A percentile compares a stretch with the other conserved stretches of the same genome.
phyloP scores from a whole-genome alignment of 805 yeast genomes.

The Suhomyces tanzawaensis region DNA sequence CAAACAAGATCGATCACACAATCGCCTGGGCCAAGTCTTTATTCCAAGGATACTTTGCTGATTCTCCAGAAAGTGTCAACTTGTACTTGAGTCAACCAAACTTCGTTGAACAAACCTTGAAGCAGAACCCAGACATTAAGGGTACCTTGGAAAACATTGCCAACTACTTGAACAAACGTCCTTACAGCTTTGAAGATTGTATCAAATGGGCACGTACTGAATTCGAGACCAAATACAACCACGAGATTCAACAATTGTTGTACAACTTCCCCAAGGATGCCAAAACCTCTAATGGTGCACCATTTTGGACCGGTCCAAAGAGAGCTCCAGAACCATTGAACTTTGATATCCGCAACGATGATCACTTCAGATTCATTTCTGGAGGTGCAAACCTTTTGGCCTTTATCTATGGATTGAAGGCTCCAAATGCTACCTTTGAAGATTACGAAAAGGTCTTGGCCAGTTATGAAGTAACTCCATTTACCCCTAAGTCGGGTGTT shows the following conservation, averaged over 20 bases:
- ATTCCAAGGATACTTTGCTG: constrained; percentile 88
- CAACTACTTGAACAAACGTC: constrained; percentile 73
- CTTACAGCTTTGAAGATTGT: constrained; percentile 89
- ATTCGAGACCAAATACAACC: constrained; percentile 79
- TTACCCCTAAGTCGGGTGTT: constrained; percentile 71
- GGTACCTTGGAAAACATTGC: constrained; percentile 80
- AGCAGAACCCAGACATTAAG: constrained; percentile 89
- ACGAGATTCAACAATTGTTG: constrained; percentile 85
- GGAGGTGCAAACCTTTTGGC: constrained; percentile 94
- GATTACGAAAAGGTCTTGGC: constrained; percentile 56
- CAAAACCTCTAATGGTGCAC: constrained; percentile 81
- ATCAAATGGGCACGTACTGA: constrained; percentile 91
- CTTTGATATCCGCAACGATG: constrained; percentile 71
- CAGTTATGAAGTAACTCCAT: constrained; percentile 47
- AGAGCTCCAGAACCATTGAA: constrained; percentile 87
- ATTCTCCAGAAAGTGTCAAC: constrained; percentile 91
- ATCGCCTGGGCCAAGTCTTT: constrained; percentile 98
- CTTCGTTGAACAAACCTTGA: constrained; percentile 86
- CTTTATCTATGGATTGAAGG: constrained; percentile 83
- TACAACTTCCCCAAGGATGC: constrained; percentile 96
- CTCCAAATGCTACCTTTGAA: constrained; percentile 52
- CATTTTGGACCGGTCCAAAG: constrained; percentile 98
- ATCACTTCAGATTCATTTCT: constrained; percentile 78
- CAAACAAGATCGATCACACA: constrained; percentile 96
- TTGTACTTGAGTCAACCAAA: constrained; percentile 87